These are phyloP conservation scores for Irineochytrium annulatum DNA, from an alignment of 192 early-diverging fungal species.

Conservation along the genomic window DNA sequence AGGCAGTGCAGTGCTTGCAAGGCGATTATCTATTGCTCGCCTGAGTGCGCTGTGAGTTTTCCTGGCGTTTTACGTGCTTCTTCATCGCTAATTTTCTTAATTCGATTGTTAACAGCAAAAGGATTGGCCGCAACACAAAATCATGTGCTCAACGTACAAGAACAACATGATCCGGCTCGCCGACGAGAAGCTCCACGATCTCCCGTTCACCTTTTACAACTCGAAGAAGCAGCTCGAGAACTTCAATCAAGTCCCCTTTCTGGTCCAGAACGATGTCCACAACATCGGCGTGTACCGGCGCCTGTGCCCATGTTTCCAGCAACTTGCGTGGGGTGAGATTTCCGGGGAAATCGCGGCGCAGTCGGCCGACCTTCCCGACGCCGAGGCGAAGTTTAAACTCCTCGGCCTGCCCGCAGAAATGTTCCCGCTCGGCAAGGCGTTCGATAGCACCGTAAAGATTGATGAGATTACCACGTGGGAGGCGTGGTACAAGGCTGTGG, in stretches of 20 bases:
- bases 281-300: constrained; percentile 50
- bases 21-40: constrained; percentile 48
- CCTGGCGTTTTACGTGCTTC: background rate
- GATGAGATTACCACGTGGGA: constrained; percentile 40
- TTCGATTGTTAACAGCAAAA: constrained; percentile 32
- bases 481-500: constrained; percentile 33
- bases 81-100: constrained; percentile 12
- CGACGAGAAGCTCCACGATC: constrained; percentile 38
- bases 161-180: constrained; percentile 39
- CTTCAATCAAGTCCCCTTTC: constrained; percentile 48
- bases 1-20: constrained; percentile 55
- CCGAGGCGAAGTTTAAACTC: constrained; percentile 32
- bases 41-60: constrained; percentile 48
- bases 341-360: constrained; percentile 31
- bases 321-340: constrained; percentile 45
- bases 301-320: constrained; percentile 45
- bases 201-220: constrained; percentile 52
- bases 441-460: constrained; percentile 23
- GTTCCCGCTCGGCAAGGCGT: constrained; percentile 38
- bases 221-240: constrained; percentile 35
- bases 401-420: constrained; percentile 41
- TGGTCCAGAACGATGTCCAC: constrained; percentile 42
- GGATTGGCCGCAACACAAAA: constrained; percentile 52
- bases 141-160: constrained; percentile 39
- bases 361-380: constrained; percentile 14